phyloP scores from a whole-genome alignment of 352 stramenopile genomes.

The Pythium utonaiense region DNA sequence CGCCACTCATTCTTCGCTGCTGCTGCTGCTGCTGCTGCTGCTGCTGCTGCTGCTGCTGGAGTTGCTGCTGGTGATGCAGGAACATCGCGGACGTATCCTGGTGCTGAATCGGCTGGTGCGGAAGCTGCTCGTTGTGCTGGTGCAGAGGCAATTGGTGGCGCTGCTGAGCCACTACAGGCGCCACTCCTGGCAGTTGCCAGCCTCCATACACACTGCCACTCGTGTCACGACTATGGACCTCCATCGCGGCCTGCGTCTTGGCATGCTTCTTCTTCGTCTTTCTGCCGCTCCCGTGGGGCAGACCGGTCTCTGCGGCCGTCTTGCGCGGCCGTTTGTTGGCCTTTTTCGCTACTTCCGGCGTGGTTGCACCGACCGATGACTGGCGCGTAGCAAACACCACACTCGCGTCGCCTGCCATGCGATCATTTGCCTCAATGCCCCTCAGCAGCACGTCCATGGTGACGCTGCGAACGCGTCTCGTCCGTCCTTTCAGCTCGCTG shows the following conservation, averaged over 20 bases:
- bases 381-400: constrained; percentile 16
- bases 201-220: not conserved
- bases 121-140: not conserved
- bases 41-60: not conserved
- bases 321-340: not conserved
- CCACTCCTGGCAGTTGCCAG: not conserved
- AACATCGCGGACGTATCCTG: not conserved
- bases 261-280: not conserved
- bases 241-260: not conserved
- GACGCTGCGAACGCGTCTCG: not conserved
- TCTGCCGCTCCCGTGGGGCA: not conserved
- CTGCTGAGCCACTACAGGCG: not conserved
- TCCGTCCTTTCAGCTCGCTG: not conserved
- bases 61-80: not conserved
- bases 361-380: not conserved
- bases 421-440: not conserved
- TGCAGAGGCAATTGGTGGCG: not conserved
- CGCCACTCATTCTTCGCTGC: too few species aligned
- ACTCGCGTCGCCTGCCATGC: constrained; percentile 5
- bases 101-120: not conserved
- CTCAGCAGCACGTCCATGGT: constrained; percentile 5
- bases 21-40: not conserved
- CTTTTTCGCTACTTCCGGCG: not conserved
- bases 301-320: not conserved
- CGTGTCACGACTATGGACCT: not conserved